A percentile compares a stretch with the other conserved stretches of the same genome.
These are phyloP conservation scores for Nicotiana sylvestris DNA, from an alignment of 257 asterid genomes.

Conservation along the genomic window DNA sequence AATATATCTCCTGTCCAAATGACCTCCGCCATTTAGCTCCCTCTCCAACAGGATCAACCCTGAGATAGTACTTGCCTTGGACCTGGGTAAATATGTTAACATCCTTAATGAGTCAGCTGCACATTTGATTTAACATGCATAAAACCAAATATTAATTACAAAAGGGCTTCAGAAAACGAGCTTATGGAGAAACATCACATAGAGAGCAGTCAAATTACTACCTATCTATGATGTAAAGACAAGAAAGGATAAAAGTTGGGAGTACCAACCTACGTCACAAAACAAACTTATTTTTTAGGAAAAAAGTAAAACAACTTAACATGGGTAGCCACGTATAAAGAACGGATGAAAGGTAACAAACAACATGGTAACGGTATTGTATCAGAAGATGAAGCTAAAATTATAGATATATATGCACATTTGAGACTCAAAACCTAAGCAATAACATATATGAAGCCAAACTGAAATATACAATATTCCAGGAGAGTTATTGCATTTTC, in stretches of 20 bases:
- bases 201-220: background rate
- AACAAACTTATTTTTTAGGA: background rate
- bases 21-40: slow-evolving; percentile 98
- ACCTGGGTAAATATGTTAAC: slow-evolving; percentile 40
- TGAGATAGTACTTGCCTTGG: slow-evolving; percentile 78
- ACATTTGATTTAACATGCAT: background rate
- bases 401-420: background rate
- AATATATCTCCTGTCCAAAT: slow-evolving; percentile 89
- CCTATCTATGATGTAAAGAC: background rate
- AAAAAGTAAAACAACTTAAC: background rate
- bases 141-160: background rate
- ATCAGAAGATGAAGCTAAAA: background rate
- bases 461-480: background rate
- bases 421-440: background rate
- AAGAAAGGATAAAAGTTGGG: background rate
- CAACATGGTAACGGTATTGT: background rate
- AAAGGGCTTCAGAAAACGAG: background rate
- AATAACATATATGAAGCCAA: background rate
- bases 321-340: background rate
- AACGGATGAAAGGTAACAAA: background rate
- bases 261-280: no score
- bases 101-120: background rate
- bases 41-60: slow-evolving; percentile 74
- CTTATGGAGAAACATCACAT: background rate
- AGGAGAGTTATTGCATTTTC: background rate